Evolutionary conservation across 1,284 basidiomycete genomes (phyloP), one percentile per base, ranked within the genome.

Genomic region (Puccinia horiana): DNA sequence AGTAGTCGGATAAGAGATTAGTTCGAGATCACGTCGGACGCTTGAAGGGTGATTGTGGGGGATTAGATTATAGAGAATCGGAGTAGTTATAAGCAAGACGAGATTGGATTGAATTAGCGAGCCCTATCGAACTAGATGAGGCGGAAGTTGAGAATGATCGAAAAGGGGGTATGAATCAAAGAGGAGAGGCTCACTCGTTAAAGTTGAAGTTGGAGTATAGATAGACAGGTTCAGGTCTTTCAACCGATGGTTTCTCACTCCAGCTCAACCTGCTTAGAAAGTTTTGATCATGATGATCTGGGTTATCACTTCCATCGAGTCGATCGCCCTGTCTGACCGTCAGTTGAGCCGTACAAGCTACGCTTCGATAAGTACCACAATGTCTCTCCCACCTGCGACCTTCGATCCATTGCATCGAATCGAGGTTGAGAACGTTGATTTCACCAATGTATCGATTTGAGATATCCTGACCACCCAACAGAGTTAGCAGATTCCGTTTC

Each of bases 301-400:
- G 49, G 65, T 52, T 47, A 54, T 78, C 61, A 23, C 32, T 81
- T 47, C 77, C 26, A 58, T 73, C 65, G 56, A 67, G 70, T 74
- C 79, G 73, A 54, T 80, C 67, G 12, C 73, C 61, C 73, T 84
- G 84, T 4, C 65, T 42, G n/a, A 85, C 83, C 6, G 72, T 72
- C 77, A 83, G 26, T 83, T 83, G 29, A 73, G 73, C 18, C 83
- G 83, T 1, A 37, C 76, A 23, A 80, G 75, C 93, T 29, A 96
- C 93, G 84, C 92, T 94, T 80, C 95, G 92, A 87, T 97, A 97
- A 0, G 94, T 95, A 6, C 95, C 95, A 85, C 94, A 95, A 87
- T 96, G 94, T 26, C 93, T 90, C 8, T 93, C 93, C 85, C 95
- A 95, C 83, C 92, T 92, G 42, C 91, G 90, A 35, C 91, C 90